Percentiles rank a stretch among this genome's conserved stretches.
Evolutionary conservation across 2,329 filamentous ascomycete species (phyloP).

Genomic region (Rutstroemia sp.): DNA sequence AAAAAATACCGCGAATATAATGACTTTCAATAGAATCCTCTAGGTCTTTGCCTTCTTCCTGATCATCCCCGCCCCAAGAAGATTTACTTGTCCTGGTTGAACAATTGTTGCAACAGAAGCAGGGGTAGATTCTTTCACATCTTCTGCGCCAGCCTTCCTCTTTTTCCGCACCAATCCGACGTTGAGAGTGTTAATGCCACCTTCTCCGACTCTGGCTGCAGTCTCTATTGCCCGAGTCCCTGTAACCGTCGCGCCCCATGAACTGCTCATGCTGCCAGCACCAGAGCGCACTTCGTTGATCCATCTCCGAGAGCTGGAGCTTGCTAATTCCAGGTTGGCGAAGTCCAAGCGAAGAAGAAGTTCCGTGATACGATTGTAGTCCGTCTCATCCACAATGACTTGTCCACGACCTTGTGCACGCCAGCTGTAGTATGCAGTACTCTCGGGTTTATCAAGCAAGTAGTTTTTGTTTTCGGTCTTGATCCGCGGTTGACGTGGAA

Average conservation of each 20-base stretch:
- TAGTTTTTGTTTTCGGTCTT: slow-evolving; percentile 51
- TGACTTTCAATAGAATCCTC: neutral
- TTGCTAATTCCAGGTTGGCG: slow-evolving; percentile 53
- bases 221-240: slow-evolving; percentile 34
- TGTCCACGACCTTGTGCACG: slow-evolving; percentile 53
- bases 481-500: slow-evolving; percentile 55
- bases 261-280: slow-evolving; percentile 28
- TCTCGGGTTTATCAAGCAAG: slow-evolving; percentile 40
- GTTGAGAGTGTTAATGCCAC: slow-evolving; percentile 31
- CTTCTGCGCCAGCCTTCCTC: slow-evolving; percentile 31
- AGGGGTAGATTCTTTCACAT: slow-evolving; percentile 6
- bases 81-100: slow-evolving; percentile 33
- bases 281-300: slow-evolving; percentile 54
- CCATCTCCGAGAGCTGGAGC: slow-evolving; percentile 62
- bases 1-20: neutral
- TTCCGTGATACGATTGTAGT: slow-evolving; percentile 62
- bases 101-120: slow-evolving; percentile 1
- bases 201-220: slow-evolving; percentile 12
- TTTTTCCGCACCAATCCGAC: slow-evolving; percentile 43
- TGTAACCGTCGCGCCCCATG: slow-evolving; percentile 45
- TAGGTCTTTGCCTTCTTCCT: slow-evolving; percentile 49
- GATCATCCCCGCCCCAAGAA: slow-evolving; percentile 42
- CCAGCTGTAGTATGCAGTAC: slow-evolving; percentile 61
- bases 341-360: slow-evolving; percentile 70
- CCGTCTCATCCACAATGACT: slow-evolving; percentile 52